These are phyloP conservation scores for Lasiosphaeris hirsuta DNA, from an alignment of 495 filamentous ascomycete species.

Conservation along the genomic window DNA sequence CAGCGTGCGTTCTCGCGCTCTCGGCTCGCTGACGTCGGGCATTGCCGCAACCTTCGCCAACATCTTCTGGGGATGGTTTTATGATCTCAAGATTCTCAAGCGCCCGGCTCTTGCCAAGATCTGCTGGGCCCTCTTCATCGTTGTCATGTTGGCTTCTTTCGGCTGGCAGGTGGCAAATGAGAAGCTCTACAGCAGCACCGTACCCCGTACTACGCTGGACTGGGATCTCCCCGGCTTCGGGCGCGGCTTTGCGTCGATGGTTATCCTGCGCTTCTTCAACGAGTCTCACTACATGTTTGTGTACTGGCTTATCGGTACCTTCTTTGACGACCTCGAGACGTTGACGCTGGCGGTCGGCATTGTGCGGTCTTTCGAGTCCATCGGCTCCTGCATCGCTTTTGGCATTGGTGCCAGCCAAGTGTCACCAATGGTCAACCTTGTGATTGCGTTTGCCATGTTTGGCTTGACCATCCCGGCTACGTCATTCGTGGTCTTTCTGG, in stretches of 20 bases:
- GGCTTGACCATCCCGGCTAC: conserved; percentile 39
- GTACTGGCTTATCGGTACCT: conserved; percentile 50
- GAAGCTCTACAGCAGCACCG: conserved; percentile 31
- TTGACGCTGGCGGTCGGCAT: conserved; percentile 47
- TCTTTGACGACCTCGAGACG: conserved; percentile 48
- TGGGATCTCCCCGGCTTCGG: conserved; percentile 40
- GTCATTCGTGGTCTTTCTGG: conserved; percentile 31
- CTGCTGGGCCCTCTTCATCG: conserved; percentile 34
- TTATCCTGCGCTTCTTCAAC: conserved; percentile 39
- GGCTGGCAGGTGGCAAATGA: conserved; percentile 42
- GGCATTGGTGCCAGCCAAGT: conserved; percentile 45
- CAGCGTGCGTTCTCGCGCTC: conserved; percentile 51
- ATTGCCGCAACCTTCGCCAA: conserved; percentile 47
- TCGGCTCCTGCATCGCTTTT: conserved; percentile 49
- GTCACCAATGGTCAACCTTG: conserved; percentile 42
- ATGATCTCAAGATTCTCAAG: conserved; percentile 38
- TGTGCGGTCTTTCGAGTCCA: conserved; percentile 46
- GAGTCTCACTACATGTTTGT: conserved; percentile 45
- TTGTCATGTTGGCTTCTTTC: conserved; percentile 33
- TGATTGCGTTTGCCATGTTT: conserved; percentile 44
- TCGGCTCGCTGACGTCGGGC: conserved; percentile 48
- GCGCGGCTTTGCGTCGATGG: conserved; percentile 38
- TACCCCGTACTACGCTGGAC: conserved; percentile 33
- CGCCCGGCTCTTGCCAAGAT: conserved; percentile 33
- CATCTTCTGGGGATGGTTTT: conserved; percentile 46